Conservation (phyloP, 164 flowering plant genomes). For the Litsea cubeba region DNA sequence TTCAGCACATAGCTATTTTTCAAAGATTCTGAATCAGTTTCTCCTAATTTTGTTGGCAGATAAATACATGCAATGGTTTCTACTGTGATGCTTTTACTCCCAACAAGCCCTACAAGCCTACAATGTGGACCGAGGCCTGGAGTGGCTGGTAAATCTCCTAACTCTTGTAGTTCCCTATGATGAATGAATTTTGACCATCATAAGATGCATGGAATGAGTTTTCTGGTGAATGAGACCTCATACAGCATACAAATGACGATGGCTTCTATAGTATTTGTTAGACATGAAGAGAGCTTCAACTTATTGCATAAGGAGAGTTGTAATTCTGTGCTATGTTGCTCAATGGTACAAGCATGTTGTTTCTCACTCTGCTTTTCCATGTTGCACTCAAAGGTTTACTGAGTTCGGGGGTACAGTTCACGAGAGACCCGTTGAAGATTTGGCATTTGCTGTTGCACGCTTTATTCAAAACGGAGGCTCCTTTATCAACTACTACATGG, state of each 20-base stretch:
- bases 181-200: neutral
- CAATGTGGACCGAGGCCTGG: slow-evolving; percentile 95
- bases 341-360: neutral
- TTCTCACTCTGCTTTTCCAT: slow-evolving; percentile 8
- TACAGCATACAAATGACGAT: neutral
- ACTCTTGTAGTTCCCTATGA: neutral
- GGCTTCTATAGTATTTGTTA: neutral
- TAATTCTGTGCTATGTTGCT: neutral
- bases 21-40: neutral
- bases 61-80: slow-evolving; percentile 93
- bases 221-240: neutral
- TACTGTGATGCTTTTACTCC: slow-evolving; percentile 88
- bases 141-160: slow-evolving; percentile 61
- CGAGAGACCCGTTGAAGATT: slow-evolving; percentile 79
- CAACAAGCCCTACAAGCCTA: slow-evolving; percentile 90
- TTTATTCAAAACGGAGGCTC: slow-evolving; percentile 90
- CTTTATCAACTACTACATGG: slow-evolving; percentile 89
- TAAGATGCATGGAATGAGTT: neutral
- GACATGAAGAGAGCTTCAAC: neutral
- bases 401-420: slow-evolving; percentile 78
- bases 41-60: slow-evolving; percentile 37
- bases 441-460: slow-evolving; percentile 93
- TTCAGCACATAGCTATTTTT: neutral
- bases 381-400: slow-evolving; percentile 49
- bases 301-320: neutral